Evolutionary conservation across 768 basidiomycete species (phyloP), one percentile per base, ranked within the genome.

Genomic region (Leccinum truebloodii): DNA sequence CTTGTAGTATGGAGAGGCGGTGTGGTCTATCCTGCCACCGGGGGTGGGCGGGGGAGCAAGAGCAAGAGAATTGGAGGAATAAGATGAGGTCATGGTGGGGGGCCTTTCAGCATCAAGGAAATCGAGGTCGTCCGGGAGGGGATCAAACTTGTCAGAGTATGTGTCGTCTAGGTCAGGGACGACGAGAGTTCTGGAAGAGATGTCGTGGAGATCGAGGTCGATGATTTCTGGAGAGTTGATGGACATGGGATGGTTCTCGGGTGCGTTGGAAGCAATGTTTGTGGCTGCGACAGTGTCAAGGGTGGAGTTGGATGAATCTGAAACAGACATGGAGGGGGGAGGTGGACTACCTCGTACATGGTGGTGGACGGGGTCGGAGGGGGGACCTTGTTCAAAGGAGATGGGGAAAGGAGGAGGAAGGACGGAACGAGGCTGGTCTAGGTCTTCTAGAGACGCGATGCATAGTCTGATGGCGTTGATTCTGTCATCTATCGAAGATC

Each of bases 81-180:
- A 64, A 8, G 64, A 44, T 18, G 13, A 55, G 37, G 67, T 57
- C 13, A 14, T 35, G 12, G 64, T 4, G 59, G 62, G 54, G 59
- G 62, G 54, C 41, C 52, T 60, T 24, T 65, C 51, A 8, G 60
- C 7, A 41, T 65, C 58, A 28, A 69, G 60, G 16, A 69, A 60
- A 22, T 57, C 37, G 12, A 65, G n/a, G 37, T 66, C 59, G 30
- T 65, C 62, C 20, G 67, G 70, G 34, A 63, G 63, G 41, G 55
- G 80, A n/a, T 79, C 78, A 54, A 83, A 63, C 16, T 72, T 72
- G 50, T 75, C 77, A 80, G 83, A 86, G 35, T 80, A 76, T 10
- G 74, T 76, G 20, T 81, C 81, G 50, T 86, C 85, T 55, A 76
- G 79, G 39, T 73, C 75, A 30, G 64, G 67, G 48, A 70, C 69